Percentiles rank a stretch among this genome's conserved stretches.
Conservation (phyloP, 106 monocot species). For the Posidonia australis region DNA sequence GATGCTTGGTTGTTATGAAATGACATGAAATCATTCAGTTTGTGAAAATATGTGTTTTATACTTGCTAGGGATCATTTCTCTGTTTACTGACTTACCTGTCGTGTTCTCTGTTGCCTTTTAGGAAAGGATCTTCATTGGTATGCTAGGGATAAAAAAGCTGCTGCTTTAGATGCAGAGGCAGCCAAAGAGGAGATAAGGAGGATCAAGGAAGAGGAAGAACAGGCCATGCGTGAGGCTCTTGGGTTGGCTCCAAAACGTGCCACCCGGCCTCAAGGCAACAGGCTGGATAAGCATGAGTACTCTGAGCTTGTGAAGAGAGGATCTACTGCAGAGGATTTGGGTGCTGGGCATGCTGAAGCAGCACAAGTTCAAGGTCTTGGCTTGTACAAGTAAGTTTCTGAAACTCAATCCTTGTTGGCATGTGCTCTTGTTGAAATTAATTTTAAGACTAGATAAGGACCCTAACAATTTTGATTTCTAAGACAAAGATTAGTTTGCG, state of each 20-base stretch:
- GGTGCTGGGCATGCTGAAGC: slow-evolving; percentile 97
- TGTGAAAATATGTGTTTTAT: not conserved
- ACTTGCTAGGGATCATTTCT: no score
- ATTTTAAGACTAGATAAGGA: not conserved
- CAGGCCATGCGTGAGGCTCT: slow-evolving; percentile 95
- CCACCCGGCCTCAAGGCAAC: slow-evolving; percentile 54
- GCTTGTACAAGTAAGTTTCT: slow-evolving; percentile 73
- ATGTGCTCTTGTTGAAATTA: not conserved
- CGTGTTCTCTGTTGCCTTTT: not conserved
- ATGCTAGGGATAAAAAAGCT: slow-evolving; percentile 66
- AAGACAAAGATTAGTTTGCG: not conserved
- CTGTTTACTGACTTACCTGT: not conserved
- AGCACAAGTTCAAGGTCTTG: slow-evolving; percentile 91
- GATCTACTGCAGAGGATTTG: slow-evolving; percentile 87
- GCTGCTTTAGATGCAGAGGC: slow-evolving; percentile 22
- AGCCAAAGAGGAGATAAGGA: slow-evolving; percentile 80
- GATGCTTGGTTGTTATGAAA: not conserved
- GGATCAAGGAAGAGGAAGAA: slow-evolving; percentile 97
- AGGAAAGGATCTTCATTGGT: slow-evolving; percentile 97
- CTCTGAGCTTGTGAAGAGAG: slow-evolving; percentile 82
- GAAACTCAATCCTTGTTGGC: not conserved
- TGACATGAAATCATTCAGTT: no score
- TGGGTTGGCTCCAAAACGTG: slow-evolving; percentile 87
- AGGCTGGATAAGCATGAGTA: slow-evolving; percentile 88
- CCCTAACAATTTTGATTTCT: not conserved